Base-by-base conservation (phyloP, 306 rosid species). In the barrel medic (Medicago truncatula) region DNA sequence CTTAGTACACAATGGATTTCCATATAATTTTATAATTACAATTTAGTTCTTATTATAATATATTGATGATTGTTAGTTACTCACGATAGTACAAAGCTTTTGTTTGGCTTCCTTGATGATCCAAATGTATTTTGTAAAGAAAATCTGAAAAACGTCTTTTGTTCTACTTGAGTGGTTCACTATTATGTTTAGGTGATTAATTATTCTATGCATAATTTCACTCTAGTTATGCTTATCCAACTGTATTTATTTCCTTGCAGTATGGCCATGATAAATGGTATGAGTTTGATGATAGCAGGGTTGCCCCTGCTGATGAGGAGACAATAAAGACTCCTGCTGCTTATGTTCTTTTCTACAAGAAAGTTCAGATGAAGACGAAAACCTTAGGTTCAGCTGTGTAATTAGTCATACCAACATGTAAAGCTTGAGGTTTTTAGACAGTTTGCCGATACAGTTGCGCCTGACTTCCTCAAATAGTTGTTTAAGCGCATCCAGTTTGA, bases 271-370 rank as follows among this genome's bases (percentile, higher is more conserved):
- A 82, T 18, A 74, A 15, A 59, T 91, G 98, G 97, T 89, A 83
- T 10, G 97, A 89, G 81, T 93, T 93, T 60, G 92, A 93, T 70
- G 98, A 93, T 74, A 87, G 76, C 50, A 85, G 86, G 78, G 98
- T 91, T 79, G 34, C 39, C 46, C 68, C 83, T 23, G 78, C 80
- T n/a, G 31, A 56, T 4, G 87, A 84, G 58, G 93, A 89, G 15
- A 67, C 38, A 61, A 73, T 89, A 38, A 89, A 87, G 83, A 85
- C 91, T 39, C 59, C 91, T 17, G 93, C 97, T 53, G 98, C 98
- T 2, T 91, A 93, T 78, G 91, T 93, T 77, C 96, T 93, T 80
- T 91, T 91, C 86, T 93, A 93, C 85, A 81, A 82, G 77, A 91
- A 90, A 87, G 81, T 84, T 60, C 76, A 77, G 81, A 85, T 52